Conservation (phyloP, 164 flowering plant genomes). For the Kalanchoe fedtschenkoi region DNA sequence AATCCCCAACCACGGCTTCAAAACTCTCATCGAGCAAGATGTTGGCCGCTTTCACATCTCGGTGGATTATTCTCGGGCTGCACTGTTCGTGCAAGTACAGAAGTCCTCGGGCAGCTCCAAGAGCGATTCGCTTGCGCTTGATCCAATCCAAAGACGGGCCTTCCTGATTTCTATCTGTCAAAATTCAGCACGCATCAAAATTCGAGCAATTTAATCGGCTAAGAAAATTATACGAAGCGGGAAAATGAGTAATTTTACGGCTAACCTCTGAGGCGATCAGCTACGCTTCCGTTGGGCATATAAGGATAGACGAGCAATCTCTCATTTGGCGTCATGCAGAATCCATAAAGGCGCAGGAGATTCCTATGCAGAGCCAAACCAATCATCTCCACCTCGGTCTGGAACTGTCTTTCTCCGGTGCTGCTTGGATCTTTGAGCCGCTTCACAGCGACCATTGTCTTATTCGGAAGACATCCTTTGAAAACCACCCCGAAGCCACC, state of each 20-base stretch:
- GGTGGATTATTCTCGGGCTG: conserved; percentile 84
- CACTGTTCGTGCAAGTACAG: conserved; percentile 87
- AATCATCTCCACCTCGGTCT: conserved; percentile 99
- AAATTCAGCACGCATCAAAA: too few relatives aligned
- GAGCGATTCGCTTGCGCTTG: conserved; percentile 65
- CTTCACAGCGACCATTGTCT: conserved; percentile 75
- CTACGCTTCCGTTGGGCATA: conserved; percentile 96
- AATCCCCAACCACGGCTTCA: conserved; percentile 97
- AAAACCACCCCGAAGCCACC: conserved; percentile 96
- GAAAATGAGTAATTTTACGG: too few relatives aligned
- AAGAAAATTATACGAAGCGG: neutral
- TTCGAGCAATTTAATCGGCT: neutral
- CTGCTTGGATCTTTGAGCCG: conserved; percentile 77
- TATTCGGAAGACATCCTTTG: conserved; percentile 70
- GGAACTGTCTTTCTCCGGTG: conserved; percentile 94
- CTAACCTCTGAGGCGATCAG: conserved; percentile 91
- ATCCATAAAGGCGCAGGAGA: conserved; percentile 83
- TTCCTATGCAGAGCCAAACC: conserved; percentile 91
- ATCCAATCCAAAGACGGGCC: conserved; percentile 80
- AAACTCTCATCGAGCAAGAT: conserved; percentile 85
- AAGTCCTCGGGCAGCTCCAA: conserved; percentile 89
- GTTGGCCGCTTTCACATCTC: conserved; percentile 97
- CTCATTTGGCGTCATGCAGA: conserved; percentile 80
- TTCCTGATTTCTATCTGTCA: conserved; percentile 42
- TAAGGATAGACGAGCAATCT: conserved; percentile 89